phyloP scores from a whole-genome alignment of 1,139 yeast genomes.

The Geotrichum klebahnii region DNA sequence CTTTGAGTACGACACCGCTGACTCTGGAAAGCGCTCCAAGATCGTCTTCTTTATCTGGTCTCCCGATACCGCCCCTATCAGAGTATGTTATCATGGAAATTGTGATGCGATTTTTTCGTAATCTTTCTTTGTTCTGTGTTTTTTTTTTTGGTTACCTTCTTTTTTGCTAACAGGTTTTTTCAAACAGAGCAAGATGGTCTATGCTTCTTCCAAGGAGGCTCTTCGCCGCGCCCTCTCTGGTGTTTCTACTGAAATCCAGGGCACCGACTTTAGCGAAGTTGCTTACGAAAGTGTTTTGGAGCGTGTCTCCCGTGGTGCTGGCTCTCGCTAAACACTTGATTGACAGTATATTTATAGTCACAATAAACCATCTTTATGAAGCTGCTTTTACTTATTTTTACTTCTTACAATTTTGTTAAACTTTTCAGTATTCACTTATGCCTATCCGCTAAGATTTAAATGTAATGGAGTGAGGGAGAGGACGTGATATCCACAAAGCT shows the following conservation, averaged over 20 bases:
- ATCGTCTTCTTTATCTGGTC: conserved; percentile 94
- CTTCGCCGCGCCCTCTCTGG: conserved; percentile 96
- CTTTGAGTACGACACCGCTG: conserved; percentile 85
- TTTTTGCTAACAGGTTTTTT: conserved; percentile 7
- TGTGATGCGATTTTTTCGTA: conserved; percentile 40
- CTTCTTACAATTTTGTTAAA: no score
- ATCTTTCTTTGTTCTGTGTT: conserved; percentile 15
- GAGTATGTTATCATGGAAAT: conserved; percentile 17
- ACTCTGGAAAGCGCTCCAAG: conserved; percentile 92
- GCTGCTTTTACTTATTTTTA: no score
- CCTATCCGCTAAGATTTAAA: no score
- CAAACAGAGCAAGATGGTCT: conserved; percentile 78
- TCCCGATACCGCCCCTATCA: conserved; percentile 93
- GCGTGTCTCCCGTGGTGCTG: conserved; percentile 77
- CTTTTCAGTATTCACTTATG: no score
- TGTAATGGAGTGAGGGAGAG: no score
- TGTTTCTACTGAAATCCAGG: conserved; percentile 89
- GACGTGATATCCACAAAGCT: no score
- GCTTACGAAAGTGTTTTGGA: conserved; percentile 90
- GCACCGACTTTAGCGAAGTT: conserved; percentile 96
- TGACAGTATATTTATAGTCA: no score
- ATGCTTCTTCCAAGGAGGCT: conserved; percentile 96
- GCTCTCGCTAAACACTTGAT: no score
- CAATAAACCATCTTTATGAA: no score
- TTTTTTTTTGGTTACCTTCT: background rate